These are phyloP conservation scores for Hibiscus tridactylites DNA, from an alignment of 345 rosid genomes.

Conservation along the genomic window DNA sequence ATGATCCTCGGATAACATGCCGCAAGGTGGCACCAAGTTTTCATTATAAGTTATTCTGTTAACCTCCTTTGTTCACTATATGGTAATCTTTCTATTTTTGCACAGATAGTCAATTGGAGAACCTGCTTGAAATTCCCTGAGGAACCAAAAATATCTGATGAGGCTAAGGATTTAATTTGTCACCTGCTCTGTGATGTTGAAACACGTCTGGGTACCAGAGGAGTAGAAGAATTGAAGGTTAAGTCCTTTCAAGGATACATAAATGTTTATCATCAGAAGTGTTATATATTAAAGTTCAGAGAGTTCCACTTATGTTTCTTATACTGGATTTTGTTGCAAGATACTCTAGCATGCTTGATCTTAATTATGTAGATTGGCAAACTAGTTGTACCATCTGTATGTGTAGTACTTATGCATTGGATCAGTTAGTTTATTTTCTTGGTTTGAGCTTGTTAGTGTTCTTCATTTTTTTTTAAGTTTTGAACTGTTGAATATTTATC, in stretches of 20 bases:
- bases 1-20: slow-evolving; percentile 88
- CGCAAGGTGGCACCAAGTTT: slow-evolving; percentile 60
- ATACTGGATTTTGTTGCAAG: background rate
- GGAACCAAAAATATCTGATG: slow-evolving; percentile 74
- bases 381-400: slow-evolving; percentile 2
- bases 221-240: slow-evolving; percentile 87
- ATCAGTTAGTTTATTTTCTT: background rate
- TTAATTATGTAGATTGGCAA: background rate
- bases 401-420: background rate
- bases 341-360: slow-evolving; percentile 1
- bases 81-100: slow-evolving; percentile 14
- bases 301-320: background rate
- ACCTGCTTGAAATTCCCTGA: slow-evolving; percentile 94
- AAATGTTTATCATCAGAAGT: background rate
- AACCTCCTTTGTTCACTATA: slow-evolving; percentile 17
- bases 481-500: slow-evolving; percentile 17
- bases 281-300: background rate
- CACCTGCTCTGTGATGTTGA: slow-evolving; percentile 92
- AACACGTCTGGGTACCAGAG: slow-evolving; percentile 78
- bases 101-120: slow-evolving; percentile 85
- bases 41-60: slow-evolving; percentile 10
- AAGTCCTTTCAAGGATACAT: slow-evolving; percentile 9
- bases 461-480: background rate
- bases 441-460: slow-evolving; percentile 12
- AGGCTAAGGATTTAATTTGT: slow-evolving; percentile 80